Percentiles rank a stretch among this genome's conserved stretches.
phyloP scores from a whole-genome alignment of 2,329 filamentous ascomycete species.

The Aspergillus amoenus region DNA sequence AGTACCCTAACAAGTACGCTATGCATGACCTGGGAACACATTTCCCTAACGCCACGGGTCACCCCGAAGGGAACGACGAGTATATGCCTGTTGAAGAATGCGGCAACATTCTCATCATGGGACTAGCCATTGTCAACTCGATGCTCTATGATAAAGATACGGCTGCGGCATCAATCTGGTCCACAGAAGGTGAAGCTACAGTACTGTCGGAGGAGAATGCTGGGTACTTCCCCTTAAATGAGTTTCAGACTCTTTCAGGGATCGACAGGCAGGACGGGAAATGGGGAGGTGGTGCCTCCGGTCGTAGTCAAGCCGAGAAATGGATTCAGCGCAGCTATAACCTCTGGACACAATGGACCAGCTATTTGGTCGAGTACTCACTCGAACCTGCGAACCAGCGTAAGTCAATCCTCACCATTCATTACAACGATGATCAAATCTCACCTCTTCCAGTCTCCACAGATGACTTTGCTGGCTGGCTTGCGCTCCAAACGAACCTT shows the following conservation, averaged over 20 bases:
- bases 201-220: slow-evolving; percentile 22
- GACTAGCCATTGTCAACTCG: slow-evolving; percentile 72
- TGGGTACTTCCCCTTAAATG: slow-evolving; percentile 49
- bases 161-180: slow-evolving; percentile 59
- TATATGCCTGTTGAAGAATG: slow-evolving; percentile 61
- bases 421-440: not conserved
- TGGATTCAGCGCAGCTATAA: slow-evolving; percentile 70
- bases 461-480: slow-evolving; percentile 78
- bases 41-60: slow-evolving; percentile 57
- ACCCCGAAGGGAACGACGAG: slow-evolving; percentile 54
- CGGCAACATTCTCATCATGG: slow-evolving; percentile 78
- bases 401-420: slow-evolving; percentile 25
- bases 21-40: slow-evolving; percentile 56
- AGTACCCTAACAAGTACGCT: slow-evolving; percentile 70
- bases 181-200: slow-evolving; percentile 38
- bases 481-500: slow-evolving; percentile 77
- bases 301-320: slow-evolving; percentile 57
- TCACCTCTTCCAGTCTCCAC: slow-evolving; percentile 59
- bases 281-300: slow-evolving; percentile 58
- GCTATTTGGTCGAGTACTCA: slow-evolving; percentile 72
- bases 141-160: slow-evolving; percentile 62
- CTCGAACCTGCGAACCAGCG: slow-evolving; percentile 72
- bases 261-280: slow-evolving; percentile 60
- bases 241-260: slow-evolving; percentile 50
- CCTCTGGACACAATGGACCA: slow-evolving; percentile 75